These are phyloP conservation scores for Helianthus annuus DNA, from an alignment of 129 eudicot species.

Conservation along the genomic window DNA sequence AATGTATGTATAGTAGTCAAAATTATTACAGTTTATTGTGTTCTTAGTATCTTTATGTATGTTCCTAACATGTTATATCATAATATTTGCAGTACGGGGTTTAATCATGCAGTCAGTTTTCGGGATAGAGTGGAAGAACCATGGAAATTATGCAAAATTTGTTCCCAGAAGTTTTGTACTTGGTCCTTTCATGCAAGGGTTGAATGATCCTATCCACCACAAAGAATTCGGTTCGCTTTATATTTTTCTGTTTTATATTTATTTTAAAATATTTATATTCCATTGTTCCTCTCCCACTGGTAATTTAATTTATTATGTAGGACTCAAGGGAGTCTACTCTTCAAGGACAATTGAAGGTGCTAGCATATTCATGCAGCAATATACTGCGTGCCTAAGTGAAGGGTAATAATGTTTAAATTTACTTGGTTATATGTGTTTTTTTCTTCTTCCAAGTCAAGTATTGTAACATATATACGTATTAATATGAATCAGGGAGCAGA, in stretches of 20 bases:
- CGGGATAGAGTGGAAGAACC: slow-evolving; percentile 73
- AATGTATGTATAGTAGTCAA: background rate
- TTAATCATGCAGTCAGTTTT: slow-evolving; percentile 93
- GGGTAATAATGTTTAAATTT: slow-evolving; percentile 42
- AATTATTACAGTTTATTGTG: background rate
- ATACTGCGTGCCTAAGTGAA: slow-evolving; percentile 50
- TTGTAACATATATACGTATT: background rate
- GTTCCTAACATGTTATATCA: background rate
- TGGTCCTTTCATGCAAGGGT: slow-evolving; percentile 77
- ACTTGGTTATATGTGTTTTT: background rate
- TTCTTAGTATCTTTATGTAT: slow-evolving; percentile 7
- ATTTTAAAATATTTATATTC: background rate
- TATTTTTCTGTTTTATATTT: slow-evolving; percentile 10
- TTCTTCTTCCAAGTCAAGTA: background rate
- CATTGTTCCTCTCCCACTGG: slow-evolving; percentile 22
- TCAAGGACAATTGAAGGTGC: slow-evolving; percentile 82
- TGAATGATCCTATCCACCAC: slow-evolving; percentile 97
- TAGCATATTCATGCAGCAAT: slow-evolving; percentile 55
- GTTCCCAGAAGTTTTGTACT: slow-evolving; percentile 70
- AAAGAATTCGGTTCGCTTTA: slow-evolving; percentile 83
- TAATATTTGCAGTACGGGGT: slow-evolving; percentile 68
- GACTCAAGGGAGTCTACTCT: slow-evolving; percentile 76
- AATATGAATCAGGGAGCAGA: slow-evolving; percentile 57
- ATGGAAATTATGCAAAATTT: slow-evolving; percentile 50
- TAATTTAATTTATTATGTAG: slow-evolving; percentile 37